Conservation (phyloP, 768 basidiomycete species). For the Pholiota molesta region DNA sequence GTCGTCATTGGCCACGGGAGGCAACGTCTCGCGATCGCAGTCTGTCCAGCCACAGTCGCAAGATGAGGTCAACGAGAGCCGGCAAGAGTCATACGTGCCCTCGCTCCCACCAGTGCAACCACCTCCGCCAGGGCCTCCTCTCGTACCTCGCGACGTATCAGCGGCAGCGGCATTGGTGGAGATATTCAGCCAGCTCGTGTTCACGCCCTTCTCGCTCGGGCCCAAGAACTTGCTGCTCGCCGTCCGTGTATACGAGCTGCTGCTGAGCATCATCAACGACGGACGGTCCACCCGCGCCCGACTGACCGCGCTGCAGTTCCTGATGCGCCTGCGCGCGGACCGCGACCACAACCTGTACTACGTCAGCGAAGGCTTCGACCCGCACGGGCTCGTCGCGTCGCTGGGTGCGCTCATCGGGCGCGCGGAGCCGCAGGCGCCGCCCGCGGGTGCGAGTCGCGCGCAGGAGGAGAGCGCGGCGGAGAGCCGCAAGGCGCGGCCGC, state of each 20-base stretch:
- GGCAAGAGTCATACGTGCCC: constrained; percentile 26
- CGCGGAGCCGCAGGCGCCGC: not conserved
- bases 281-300: constrained; percentile 62
- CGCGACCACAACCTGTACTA: constrained; percentile 87
- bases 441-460: not conserved
- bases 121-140: not conserved
- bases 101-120: constrained; percentile 21
- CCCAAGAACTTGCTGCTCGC: constrained; percentile 54
- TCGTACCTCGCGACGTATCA: constrained; percentile 50
- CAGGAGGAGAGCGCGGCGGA: constrained; percentile 27
- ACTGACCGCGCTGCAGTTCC: constrained; percentile 78
- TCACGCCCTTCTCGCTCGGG: constrained; percentile 62
- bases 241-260: constrained; percentile 50
- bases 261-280: constrained; percentile 49
- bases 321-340: constrained; percentile 88
- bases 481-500: constrained; percentile 48
- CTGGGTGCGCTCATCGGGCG: constrained; percentile 72
- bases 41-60: constrained; percentile 47
- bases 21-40: constrained; percentile 57
- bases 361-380: constrained; percentile 53
- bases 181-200: constrained; percentile 70
- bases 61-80: constrained; percentile 35
- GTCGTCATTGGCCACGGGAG: constrained; percentile 58
- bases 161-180: constrained; percentile 67
- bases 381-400: constrained; percentile 55